These are phyloP conservation scores for Dalbergia cochinchinensis DNA, from an alignment of 306 rosid genomes.

Conservation along the genomic window DNA sequence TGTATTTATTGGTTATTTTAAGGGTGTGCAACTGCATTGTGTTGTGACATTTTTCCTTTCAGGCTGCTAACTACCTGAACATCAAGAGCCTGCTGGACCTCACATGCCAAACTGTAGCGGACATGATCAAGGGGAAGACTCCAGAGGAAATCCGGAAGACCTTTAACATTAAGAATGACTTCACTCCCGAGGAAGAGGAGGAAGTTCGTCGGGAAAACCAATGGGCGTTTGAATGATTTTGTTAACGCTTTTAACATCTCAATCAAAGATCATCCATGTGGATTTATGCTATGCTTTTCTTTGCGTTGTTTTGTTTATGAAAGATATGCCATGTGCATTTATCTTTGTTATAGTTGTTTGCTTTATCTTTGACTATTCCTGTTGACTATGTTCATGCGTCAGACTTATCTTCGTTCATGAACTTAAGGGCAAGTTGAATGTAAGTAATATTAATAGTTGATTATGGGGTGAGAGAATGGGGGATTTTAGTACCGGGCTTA, in stretches of 20 bases:
- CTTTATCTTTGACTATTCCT: constrained; percentile 38
- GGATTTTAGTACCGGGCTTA: constrained; percentile 28
- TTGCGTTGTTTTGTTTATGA: constrained; percentile 15
- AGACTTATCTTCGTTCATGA: constrained; percentile 24
- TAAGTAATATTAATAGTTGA: constrained; percentile 59
- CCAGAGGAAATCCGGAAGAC: constrained; percentile 83
- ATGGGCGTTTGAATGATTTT: constrained; percentile 80
- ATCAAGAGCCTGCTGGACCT: constrained; percentile 79
- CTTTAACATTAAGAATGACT: constrained; percentile 81
- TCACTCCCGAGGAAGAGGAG: constrained; percentile 82
- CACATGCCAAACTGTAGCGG: constrained; percentile 82
- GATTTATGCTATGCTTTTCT: constrained; percentile 30
- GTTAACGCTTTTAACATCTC: constrained; percentile 10
- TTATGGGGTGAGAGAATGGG: constrained; percentile 48
- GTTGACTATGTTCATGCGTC: constrained; percentile 38
- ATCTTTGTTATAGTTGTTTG: constrained; percentile 37
- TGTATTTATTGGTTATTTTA: neutral
- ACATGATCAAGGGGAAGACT: constrained; percentile 87
- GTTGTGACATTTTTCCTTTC: constrained; percentile 18
- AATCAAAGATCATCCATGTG: constrained; percentile 16
- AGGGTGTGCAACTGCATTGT: neutral
- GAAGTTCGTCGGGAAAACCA: constrained; percentile 85
- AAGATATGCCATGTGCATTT: constrained; percentile 35
- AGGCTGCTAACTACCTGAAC: constrained; percentile 91
- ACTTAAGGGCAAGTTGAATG: constrained; percentile 50